These are phyloP conservation scores for Fusarium irregulare DNA, from an alignment of 2,329 filamentous ascomycete genomes.

Conservation along the genomic window DNA sequence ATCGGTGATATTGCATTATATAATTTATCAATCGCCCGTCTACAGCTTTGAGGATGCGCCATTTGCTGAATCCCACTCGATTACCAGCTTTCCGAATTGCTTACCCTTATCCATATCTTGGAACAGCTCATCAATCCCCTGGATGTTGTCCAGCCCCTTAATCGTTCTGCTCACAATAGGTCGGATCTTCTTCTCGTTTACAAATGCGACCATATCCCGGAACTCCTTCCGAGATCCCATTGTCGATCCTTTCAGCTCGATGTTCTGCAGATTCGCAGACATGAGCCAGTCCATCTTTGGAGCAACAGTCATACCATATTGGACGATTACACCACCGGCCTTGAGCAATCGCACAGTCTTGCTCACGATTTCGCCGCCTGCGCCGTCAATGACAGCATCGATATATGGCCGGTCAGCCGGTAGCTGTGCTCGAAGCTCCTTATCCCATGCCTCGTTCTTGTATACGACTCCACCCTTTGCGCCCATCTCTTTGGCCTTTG, in stretches of 20 bases:
- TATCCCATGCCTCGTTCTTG: conserved; percentile 83
- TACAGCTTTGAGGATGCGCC: conserved; percentile 56
- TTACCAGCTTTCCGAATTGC: conserved; percentile 94
- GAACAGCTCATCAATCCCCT: conserved; percentile 85
- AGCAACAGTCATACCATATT: conserved; percentile 90
- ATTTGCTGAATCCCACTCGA: conserved; percentile 68
- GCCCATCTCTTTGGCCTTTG: conserved; percentile 76
- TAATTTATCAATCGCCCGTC: background rate
- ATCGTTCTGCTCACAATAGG: conserved; percentile 82
- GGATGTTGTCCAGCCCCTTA: conserved; percentile 77
- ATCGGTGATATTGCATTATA: background rate
- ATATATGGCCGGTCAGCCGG: conserved; percentile 74
- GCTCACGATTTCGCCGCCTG: conserved; percentile 84
- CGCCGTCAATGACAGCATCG: conserved; percentile 90
- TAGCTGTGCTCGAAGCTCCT: conserved; percentile 72
- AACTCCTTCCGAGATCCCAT: conserved; percentile 95
- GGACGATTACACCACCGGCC: conserved; percentile 82
- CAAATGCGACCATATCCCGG: conserved; percentile 87
- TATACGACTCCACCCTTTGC: conserved; percentile 87
- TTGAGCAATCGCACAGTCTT: conserved; percentile 77
- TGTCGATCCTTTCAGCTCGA: conserved; percentile 86
- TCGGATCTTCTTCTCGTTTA: conserved; percentile 75
- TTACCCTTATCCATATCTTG: conserved; percentile 86
- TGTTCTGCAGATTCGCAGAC: conserved; percentile 84
- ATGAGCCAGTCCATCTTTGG: conserved; percentile 91